phyloP scores from a whole-genome alignment of 2,329 filamentous ascomycete genomes.

The Dothidotthia symphoricarpi region DNA sequence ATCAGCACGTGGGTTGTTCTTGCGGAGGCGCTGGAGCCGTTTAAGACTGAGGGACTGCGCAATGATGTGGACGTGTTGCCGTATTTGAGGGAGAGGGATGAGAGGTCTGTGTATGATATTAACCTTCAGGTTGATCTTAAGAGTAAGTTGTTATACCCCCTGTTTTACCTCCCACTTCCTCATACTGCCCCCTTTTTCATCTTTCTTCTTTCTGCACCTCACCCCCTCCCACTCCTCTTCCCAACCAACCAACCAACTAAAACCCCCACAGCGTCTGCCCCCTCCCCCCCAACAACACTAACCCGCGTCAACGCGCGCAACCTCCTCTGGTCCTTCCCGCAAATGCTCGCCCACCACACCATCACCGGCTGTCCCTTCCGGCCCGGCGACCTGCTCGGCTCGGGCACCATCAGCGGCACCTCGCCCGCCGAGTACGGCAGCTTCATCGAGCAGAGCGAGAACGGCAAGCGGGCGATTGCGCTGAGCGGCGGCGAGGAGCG shows the following conservation, averaged over 20 bases:
- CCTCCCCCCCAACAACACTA: conserved; percentile 58
- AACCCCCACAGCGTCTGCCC: conserved; percentile 36
- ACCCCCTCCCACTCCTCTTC: too few species aligned
- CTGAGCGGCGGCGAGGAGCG: conserved; percentile 65
- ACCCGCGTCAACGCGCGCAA: conserved; percentile 62
- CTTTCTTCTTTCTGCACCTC: not conserved
- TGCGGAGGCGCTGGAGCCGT: conserved; percentile 71
- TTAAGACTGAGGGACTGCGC: conserved; percentile 55
- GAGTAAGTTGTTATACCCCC: conserved; percentile 26
- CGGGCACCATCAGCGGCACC: conserved; percentile 72
- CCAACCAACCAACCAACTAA: conserved; percentile 13
- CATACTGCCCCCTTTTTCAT: too few species aligned
- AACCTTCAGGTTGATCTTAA: conserved; percentile 64
- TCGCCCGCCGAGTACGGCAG: conserved; percentile 61
- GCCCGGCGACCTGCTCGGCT: conserved; percentile 72
- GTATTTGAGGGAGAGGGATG: conserved; percentile 63
- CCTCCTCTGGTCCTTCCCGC: conserved; percentile 77
- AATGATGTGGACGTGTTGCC: conserved; percentile 58
- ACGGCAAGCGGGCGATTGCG: conserved; percentile 64
- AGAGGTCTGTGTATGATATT: conserved; percentile 66
- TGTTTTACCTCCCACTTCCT: too few species aligned
- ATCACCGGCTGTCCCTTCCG: conserved; percentile 73
- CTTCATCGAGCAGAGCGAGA: conserved; percentile 68
- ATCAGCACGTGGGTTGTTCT: conserved; percentile 79
- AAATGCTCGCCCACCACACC: conserved; percentile 79